Conservation (phyloP, 208 protist genomes). For the Leishmania mexicana region DNA sequence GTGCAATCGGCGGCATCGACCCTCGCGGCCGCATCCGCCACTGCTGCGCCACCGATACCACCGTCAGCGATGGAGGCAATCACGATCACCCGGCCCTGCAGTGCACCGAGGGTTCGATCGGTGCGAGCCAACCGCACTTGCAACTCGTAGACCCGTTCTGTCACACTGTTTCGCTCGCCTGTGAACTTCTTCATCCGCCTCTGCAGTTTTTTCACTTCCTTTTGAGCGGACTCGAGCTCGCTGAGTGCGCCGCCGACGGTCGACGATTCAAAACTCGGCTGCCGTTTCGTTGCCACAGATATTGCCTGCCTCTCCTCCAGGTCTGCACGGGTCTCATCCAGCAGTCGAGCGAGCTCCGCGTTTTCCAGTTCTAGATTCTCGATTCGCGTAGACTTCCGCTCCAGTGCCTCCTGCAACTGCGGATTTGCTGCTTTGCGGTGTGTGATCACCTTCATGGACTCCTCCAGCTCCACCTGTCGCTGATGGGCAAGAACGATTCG, state of each 20-base stretch:
- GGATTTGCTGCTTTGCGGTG: constrained; percentile 22
- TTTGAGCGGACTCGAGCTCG: constrained; percentile 8
- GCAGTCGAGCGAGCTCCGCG: constrained; percentile 41
- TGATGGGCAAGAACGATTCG: constrained; percentile 4
- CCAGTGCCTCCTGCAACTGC: constrained; percentile 23
- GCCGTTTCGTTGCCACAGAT: constrained; percentile 1
- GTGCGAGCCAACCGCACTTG: constrained; percentile 36
- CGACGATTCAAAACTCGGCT: neutral
- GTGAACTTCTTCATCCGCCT: constrained; percentile 44
- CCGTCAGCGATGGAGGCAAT: constrained; percentile 19
- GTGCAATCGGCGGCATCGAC: constrained; percentile 33
- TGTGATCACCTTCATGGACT: constrained; percentile 10
- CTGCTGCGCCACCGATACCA: neutral
- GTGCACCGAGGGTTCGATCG: constrained; percentile 36
- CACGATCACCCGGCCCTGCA: constrained; percentile 50
- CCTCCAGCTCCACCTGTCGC: constrained; percentile 16
- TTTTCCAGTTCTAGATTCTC: constrained; percentile 40
- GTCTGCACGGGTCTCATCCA: constrained; percentile 43
- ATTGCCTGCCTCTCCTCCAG: constrained; percentile 17
- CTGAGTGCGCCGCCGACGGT: neutral
- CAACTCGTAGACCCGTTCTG: constrained; percentile 39
- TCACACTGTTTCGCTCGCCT: constrained; percentile 28
- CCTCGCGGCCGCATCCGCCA: constrained; percentile 2
- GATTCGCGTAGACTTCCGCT: constrained; percentile 31
- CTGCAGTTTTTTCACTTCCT: constrained; percentile 47